Conservation (phyloP, 2,329 filamentous ascomycete species). For the Pleurostoma richardsiae region DNA sequence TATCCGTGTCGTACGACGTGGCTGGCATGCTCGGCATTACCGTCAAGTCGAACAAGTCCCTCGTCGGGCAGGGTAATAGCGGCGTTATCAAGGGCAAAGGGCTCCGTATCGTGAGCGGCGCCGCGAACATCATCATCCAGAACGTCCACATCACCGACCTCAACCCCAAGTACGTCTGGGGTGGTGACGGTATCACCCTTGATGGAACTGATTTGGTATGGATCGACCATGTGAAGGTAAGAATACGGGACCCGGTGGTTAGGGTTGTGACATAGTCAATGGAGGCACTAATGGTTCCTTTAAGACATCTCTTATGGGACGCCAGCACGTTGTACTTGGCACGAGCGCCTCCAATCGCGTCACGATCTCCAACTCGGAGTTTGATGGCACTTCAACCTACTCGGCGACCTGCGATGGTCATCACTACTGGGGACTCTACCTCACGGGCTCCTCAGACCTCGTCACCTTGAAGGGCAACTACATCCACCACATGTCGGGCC, state of each 20-base stretch:
- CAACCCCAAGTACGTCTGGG: slow-evolving; percentile 55
- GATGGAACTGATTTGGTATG: slow-evolving; percentile 24
- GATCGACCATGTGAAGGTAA: slow-evolving; percentile 9
- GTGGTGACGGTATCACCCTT: slow-evolving; percentile 52
- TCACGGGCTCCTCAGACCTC: slow-evolving; percentile 49
- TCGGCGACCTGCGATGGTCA: slow-evolving; percentile 53
- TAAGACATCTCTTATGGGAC: slow-evolving; percentile 52
- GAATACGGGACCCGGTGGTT: neutral
- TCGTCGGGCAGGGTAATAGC: slow-evolving; percentile 46
- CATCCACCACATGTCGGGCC: slow-evolving; percentile 52
- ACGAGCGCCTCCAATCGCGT: slow-evolving; percentile 47
- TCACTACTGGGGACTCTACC: slow-evolving; percentile 57
- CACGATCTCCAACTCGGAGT: slow-evolving; percentile 55
- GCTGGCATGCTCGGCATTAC: slow-evolving; percentile 45
- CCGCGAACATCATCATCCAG: slow-evolving; percentile 56
- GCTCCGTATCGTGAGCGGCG: slow-evolving; percentile 38
- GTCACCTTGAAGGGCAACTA: slow-evolving; percentile 58
- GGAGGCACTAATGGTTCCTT: slow-evolving; percentile 15
- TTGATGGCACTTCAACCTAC: slow-evolving; percentile 48
- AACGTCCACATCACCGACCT: slow-evolving; percentile 51
- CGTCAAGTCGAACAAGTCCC: slow-evolving; percentile 51
- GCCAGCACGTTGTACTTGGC: slow-evolving; percentile 57
- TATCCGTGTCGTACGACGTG: slow-evolving; percentile 42
- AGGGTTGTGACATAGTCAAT: too few species aligned
- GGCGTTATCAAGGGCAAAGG: slow-evolving; percentile 56